Evolutionary conservation across 2,329 filamentous ascomycete species (phyloP), one percentile per base, ranked within the genome.

Genomic region (Didymella pinodella): DNA sequence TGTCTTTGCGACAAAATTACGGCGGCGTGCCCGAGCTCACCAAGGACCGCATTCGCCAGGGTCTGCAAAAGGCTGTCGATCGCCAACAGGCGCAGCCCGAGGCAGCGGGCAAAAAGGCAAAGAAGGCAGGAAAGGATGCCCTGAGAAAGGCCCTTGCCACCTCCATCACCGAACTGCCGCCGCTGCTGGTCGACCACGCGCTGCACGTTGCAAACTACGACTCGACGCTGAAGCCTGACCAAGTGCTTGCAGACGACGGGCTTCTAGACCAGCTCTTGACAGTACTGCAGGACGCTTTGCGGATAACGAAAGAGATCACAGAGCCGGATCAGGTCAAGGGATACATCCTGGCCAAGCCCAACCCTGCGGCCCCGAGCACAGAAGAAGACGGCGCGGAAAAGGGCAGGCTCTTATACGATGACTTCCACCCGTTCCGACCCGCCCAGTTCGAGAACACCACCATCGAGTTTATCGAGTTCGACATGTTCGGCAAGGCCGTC

Each of bases 381-480:
- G 78, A 74, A 0, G 74, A 77, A 4, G 80, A 79, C 53, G 73
- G 78, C 10, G 77, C 80, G 4, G 80, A 82, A 8, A 76, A 75
- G 57, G 68, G 66, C 6, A 77, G 74, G 11, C 73, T 95, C 6
- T 80, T 96, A 2, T 99, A 97, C 71, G 91, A 97, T 54, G 95
- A 99, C 69, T 98, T 97, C 69, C 94, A 98, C 67, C 95, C 95
- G 0, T 98, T 98, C 75, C 82, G 90, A 38, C 95, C 95, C 0
- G 82, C 84, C 22, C 94, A 98, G 66, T 90, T 96, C 62, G 86
- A 88, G 62, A 87, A 93, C 55, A 80, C 87, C 0, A 79, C 83
- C 0, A 85, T 89, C 25, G 85, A 86, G 3, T 86, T 96, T 16
- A 72, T 98, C 12, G 86, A 91, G 53, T 93, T 93, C 65, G 85